Conservation (phyloP, 345 rosid genomes). For the Eucalyptus pauciflora region DNA sequence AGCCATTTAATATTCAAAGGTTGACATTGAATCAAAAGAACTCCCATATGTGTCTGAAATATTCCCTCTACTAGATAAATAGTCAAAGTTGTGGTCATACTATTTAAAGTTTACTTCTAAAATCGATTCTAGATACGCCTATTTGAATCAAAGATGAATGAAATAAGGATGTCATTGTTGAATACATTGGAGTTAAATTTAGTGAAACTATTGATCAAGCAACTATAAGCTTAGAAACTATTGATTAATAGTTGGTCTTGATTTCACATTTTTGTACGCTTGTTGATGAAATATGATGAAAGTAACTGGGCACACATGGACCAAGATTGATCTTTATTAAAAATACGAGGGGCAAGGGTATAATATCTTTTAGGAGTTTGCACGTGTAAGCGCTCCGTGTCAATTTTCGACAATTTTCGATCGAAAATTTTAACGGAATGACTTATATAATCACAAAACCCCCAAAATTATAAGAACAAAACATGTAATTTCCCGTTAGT, state of each 20-base stretch:
- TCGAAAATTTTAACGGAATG: neutral
- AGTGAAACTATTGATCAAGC: neutral
- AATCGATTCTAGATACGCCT: neutral
- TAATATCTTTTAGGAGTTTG: neutral
- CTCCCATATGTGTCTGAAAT: neutral
- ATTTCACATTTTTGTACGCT: neutral
- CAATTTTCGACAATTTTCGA: neutral
- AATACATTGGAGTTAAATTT: neutral
- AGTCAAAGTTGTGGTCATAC: neutral
- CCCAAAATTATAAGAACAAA: neutral
- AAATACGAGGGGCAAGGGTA: neutral
- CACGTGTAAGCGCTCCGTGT: neutral
- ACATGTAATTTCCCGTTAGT: neutral
- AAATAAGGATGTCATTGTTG: neutral
- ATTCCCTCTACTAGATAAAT: neutral
- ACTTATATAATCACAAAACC: neutral
- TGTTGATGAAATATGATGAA: neutral
- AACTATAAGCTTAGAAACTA: neutral
- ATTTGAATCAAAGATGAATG: neutral
- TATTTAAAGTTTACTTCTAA: neutral
- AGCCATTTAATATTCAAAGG: neutral
- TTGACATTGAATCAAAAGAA: neutral
- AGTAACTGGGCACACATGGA: neutral
- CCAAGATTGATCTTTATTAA: neutral
- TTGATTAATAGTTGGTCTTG: neutral